These are phyloP conservation scores for Medicago arabica DNA, from an alignment of 306 rosid species.

Conservation along the genomic window DNA sequence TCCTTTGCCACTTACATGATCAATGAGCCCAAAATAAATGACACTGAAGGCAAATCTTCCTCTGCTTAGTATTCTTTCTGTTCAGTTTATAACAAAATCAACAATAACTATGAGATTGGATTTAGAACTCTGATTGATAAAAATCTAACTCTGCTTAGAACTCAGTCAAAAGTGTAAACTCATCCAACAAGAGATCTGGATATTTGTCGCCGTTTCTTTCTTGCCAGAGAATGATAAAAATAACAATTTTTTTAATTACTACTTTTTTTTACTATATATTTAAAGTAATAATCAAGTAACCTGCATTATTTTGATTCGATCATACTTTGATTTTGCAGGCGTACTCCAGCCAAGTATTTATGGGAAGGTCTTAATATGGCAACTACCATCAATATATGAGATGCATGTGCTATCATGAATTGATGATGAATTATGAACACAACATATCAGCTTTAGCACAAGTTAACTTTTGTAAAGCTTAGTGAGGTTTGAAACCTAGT, in stretches of 20 bases:
- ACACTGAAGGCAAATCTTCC: no score
- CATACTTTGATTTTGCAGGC: conserved; percentile 51
- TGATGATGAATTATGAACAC: background rate
- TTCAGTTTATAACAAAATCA: no score
- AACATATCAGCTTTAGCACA: background rate
- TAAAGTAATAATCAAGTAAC: background rate
- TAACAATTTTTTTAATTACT: no score
- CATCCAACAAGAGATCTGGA: no score
- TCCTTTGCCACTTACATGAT: no score
- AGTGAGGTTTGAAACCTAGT: background rate
- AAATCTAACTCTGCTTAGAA: no score
- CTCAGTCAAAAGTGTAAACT: no score
- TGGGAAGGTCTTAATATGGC: conserved; percentile 30
- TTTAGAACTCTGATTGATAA: no score
- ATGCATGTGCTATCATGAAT: background rate
- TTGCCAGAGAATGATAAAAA: background rate
- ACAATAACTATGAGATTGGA: no score
- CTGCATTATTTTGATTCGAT: background rate
- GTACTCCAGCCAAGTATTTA: conserved; percentile 56
- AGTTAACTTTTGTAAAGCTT: background rate
- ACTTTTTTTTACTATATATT: background rate
- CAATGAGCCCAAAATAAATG: no score
- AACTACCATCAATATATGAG: background rate
- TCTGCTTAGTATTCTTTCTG: no score
- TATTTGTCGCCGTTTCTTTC: no score